Percentiles rank a stretch among this genome's conserved stretches.
Conservation (phyloP, 768 basidiomycete species). For the Leccinum rimulosum region DNA sequence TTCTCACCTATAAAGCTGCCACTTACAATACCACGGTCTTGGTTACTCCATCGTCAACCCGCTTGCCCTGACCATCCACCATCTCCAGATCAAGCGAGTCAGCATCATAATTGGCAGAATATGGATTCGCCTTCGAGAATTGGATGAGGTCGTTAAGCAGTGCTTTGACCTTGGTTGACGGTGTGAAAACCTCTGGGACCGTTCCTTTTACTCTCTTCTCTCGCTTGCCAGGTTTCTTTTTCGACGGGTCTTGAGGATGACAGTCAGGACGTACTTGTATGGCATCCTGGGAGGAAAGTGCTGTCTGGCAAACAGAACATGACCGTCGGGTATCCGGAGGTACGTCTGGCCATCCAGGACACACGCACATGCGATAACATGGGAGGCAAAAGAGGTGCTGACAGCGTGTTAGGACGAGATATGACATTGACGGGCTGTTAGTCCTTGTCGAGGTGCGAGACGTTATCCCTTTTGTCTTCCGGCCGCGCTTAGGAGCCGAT, state of each 20-base stretch:
- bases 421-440: slow-evolving; percentile 62
- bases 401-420: slow-evolving; percentile 83
- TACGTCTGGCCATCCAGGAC: slow-evolving; percentile 77
- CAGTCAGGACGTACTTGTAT: slow-evolving; percentile 75
- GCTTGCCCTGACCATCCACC: slow-evolving; percentile 71
- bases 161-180: slow-evolving; percentile 87
- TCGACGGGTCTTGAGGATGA: slow-evolving; percentile 40
- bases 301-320: slow-evolving; percentile 78
- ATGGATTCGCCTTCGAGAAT: slow-evolving; percentile 81
- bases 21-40: slow-evolving; percentile 97
- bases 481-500: slow-evolving; percentile 47
- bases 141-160: slow-evolving; percentile 77
- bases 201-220: slow-evolving; percentile 64
- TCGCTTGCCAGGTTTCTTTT: slow-evolving; percentile 63
- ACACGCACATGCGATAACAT: slow-evolving; percentile 83
- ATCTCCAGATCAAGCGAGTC: slow-evolving; percentile 69
- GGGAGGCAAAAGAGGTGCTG: slow-evolving; percentile 88
- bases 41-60: slow-evolving; percentile 63
- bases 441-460: slow-evolving; percentile 75
- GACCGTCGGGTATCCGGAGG: slow-evolving; percentile 51
- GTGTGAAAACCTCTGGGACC: slow-evolving; percentile 54
- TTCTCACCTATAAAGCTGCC: slow-evolving; percentile 12
- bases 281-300: slow-evolving; percentile 68
- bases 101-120: slow-evolving; percentile 86
- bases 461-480: slow-evolving; percentile 50